Conservation (phyloP, 2,329 filamentous ascomycete species). For the Penicillium sp. region DNA sequence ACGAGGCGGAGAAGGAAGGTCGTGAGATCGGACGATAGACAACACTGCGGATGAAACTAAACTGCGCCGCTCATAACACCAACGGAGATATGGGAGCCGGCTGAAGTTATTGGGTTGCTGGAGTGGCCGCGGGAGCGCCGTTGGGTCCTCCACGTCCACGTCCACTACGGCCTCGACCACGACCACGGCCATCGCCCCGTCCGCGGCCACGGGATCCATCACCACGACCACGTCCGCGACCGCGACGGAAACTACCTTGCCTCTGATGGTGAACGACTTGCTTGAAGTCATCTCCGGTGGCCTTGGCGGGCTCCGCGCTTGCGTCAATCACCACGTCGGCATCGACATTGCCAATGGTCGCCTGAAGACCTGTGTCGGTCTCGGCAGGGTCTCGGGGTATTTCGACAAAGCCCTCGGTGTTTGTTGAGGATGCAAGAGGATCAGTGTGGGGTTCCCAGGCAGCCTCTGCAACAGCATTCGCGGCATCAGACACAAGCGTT, state of each 20-base stretch:
- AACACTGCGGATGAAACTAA: conserved; percentile 9
- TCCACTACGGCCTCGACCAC: conserved; percentile 41
- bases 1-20: conserved; percentile 7
- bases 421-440: conserved; percentile 52
- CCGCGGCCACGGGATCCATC: conserved; percentile 39
- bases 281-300: conserved; percentile 42
- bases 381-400: conserved; percentile 74
- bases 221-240: conserved; percentile 40
- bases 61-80: background rate
- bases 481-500: conserved; percentile 48
- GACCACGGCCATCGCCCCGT: conserved; percentile 42
- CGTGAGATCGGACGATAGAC: conserved; percentile 10
- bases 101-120: conserved; percentile 8
- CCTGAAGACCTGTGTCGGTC: conserved; percentile 69
- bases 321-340: conserved; percentile 63
- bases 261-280: conserved; percentile 40
- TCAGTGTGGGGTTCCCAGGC: conserved; percentile 60
- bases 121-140: conserved; percentile 30
- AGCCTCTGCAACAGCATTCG: conserved; percentile 54
- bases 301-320: conserved; percentile 53
- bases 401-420: conserved; percentile 74
- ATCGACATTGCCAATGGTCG: conserved; percentile 67
- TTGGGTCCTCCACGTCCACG: conserved; percentile 35
- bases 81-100: conserved; percentile 2
- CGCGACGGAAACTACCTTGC: conserved; percentile 42